These are phyloP conservation scores for Hyphodiscus sp. DNA, from an alignment of 2,329 filamentous ascomycete species.

Conservation along the genomic window DNA sequence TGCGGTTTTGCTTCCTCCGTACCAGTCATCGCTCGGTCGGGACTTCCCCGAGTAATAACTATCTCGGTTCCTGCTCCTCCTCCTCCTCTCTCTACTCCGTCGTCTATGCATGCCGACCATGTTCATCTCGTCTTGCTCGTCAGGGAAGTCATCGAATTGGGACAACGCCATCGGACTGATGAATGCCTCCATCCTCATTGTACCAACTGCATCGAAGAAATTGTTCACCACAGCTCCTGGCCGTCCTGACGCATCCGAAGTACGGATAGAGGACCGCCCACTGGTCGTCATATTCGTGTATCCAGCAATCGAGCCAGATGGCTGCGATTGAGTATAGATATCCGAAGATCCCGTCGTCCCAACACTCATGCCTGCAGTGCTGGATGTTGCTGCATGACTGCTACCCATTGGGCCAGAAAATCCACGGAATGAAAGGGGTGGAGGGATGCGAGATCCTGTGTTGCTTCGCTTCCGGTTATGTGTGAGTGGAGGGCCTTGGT, in stretches of 20 bases:
- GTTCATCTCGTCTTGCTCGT: constrained; percentile 30
- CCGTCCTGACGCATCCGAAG: constrained; percentile 26
- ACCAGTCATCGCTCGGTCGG: constrained; percentile 41
- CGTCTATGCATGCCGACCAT: constrained; percentile 21
- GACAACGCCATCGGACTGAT: constrained; percentile 55
- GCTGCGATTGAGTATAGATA: constrained; percentile 48
- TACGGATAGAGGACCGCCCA: constrained; percentile 29
- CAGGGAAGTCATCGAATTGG: constrained; percentile 26
- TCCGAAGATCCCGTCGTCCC: constrained; percentile 56
- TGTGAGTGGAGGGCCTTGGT: constrained; percentile 27
- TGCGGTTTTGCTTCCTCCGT: constrained; percentile 39
- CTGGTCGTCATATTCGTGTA: constrained; percentile 39
- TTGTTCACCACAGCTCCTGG: constrained; percentile 29
- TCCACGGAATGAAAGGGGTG: constrained; percentile 68
- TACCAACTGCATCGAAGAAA: constrained; percentile 85
- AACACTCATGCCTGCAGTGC: constrained; percentile 51
- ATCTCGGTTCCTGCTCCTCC: constrained; percentile 25
- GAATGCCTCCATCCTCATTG: constrained; percentile 95
- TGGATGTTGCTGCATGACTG: constrained; percentile 39
- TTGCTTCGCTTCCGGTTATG: constrained; percentile 87
- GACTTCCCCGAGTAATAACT: constrained; percentile 23
- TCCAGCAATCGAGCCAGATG: constrained; percentile 34
- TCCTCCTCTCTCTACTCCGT: constrained; percentile 23
- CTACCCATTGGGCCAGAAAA: constrained; percentile 45
- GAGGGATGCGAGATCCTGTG: constrained; percentile 68